Evolutionary conservation across 1,284 basidiomycete genomes (phyloP), one percentile per base, ranked within the genome.

Genomic region (Grifola frondosa): DNA sequence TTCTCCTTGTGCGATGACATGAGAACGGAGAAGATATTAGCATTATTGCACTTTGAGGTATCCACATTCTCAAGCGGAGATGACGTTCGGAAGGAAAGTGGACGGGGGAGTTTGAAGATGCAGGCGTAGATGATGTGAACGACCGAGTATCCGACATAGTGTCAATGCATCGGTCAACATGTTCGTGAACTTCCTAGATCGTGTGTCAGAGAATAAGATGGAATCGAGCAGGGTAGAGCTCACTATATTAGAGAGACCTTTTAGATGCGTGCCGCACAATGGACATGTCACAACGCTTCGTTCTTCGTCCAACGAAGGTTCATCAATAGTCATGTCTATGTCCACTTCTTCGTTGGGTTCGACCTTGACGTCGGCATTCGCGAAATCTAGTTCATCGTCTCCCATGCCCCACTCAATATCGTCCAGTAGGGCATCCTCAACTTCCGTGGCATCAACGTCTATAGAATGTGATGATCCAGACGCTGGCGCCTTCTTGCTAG

Each of bases 1-100:
- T 80, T 81, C 60, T 94, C 90, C 54, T 84, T 84, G 52, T 82
- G 73, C 1, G 86, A 84, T 15, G 80, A 77, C 92, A 96, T 96
- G 34, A 97, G 74, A 7, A 87, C 72, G 0, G 84, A 85, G 63
- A 93, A 96, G 0, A 81, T 82, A 42, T 78, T 44, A 11, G 50
- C 33, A 7, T 48, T 41, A 13, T 30, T 36, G 15, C 34, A 13
- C 22, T 46, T 49, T 32, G 17, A 36, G 7, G 42, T 19, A 8
- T 12, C 10, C 1, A 10, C 21, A 3, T 22, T 12, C 13, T 37
- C 31, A 8, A 30, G 25, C n/a, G 30, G 28, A 5, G 46, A 44
- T 2, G 46, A 6, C 9, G 30, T 44, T 4, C 45, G 17, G 12
- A 38, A 19, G 4, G 54, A 50, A 20, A 51, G 19, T 3, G 46